Base-by-base conservation (phyloP, 2,329 filamentous ascomycete species). In the Colletotrichum sp. region DNA sequence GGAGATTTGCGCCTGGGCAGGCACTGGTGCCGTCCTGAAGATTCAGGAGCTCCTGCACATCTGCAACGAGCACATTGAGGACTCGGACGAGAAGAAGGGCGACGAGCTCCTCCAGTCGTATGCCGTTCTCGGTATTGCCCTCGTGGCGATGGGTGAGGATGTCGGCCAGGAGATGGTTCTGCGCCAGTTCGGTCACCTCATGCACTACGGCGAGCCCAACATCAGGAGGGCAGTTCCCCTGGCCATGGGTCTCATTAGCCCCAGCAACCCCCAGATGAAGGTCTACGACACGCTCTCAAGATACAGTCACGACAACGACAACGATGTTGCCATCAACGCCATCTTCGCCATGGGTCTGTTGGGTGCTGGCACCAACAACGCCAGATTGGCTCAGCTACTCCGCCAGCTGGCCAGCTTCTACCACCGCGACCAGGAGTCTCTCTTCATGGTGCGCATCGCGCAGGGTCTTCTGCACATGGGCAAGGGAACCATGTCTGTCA, bases 211-310 rank as follows among this genome's bases (percentile, higher is more conserved):
- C 78, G 96, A 98, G 85, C 91, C 96, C 83, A 99, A 99, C 84
- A 99, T 99, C 81, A 94, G 97, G 77, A 97, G 97, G 83, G 96
- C 96, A 24, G 97, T 99, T 34, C 97, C 97, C 43, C 90, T 99
- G 71, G 97, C 97, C 30, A 98, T 99, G 95, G 98, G 96, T 81
- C 91, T 99, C 71, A 94, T 99, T 83, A 98, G 95, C 86, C 95
- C 98, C 14, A 98, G 96, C 87, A 99, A 99, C 87, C 97, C 97
- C 13, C 98, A 99, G 85, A 99, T 99, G 96, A 99, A 99, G 90
- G 95, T 99, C 64, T 99, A 99, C 88, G 97, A 99, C 85, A 99
- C 97, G 1, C 89, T 99, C 13, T 99, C 97, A 68, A 91, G 97
- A 82, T 99, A 99, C 90, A 98, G 95, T 78, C 97, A 99, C 90